These are phyloP conservation scores for Lathyrus aphaca DNA, from an alignment of 306 rosid genomes.

Conservation along the genomic window DNA sequence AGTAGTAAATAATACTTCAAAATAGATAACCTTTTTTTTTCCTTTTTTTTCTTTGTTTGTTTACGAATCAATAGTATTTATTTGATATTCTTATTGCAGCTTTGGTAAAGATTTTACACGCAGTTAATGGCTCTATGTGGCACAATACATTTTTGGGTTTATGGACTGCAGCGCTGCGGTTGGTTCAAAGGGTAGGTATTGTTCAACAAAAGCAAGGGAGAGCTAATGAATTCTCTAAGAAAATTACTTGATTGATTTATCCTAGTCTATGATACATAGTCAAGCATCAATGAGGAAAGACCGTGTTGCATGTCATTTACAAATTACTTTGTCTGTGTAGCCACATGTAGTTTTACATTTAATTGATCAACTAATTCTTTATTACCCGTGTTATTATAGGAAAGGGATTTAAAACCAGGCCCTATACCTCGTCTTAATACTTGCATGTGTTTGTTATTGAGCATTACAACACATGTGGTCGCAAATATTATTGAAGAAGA, in stretches of 20 bases:
- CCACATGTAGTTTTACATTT: slow-evolving; percentile 27
- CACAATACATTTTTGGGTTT: slow-evolving; percentile 80
- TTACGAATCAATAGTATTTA: slow-evolving; percentile 33
- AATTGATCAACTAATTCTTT: slow-evolving; percentile 11
- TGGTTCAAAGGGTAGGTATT: slow-evolving; percentile 86
- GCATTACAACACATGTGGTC: slow-evolving; percentile 69
- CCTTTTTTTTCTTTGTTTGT: not conserved
- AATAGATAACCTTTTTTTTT: not conserved
- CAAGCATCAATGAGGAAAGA: slow-evolving; percentile 25
- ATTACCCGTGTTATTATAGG: slow-evolving; percentile 52
- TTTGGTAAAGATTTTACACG: slow-evolving; percentile 76
- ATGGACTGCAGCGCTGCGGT: slow-evolving; percentile 88
- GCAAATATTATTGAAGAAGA: slow-evolving; percentile 81
- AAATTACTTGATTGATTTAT: slow-evolving; percentile 30
- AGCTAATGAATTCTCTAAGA: slow-evolving; percentile 27
- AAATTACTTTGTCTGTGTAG: slow-evolving; percentile 28
- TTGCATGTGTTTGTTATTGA: slow-evolving; percentile 79
- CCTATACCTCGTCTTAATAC: slow-evolving; percentile 85
- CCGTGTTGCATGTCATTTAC: slow-evolving; percentile 26
- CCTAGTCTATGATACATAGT: slow-evolving; percentile 22
- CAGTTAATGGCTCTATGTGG: slow-evolving; percentile 73
- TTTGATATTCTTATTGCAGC: slow-evolving; percentile 61
- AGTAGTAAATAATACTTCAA: slow-evolving; percentile 14
- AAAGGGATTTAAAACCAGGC: slow-evolving; percentile 74
- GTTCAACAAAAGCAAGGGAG: slow-evolving; percentile 25